Evolutionary conservation across 176 grass and related monocot genomes (phyloP), one percentile per base, ranked within the genome.

Genomic region (Bromus sterilis): DNA sequence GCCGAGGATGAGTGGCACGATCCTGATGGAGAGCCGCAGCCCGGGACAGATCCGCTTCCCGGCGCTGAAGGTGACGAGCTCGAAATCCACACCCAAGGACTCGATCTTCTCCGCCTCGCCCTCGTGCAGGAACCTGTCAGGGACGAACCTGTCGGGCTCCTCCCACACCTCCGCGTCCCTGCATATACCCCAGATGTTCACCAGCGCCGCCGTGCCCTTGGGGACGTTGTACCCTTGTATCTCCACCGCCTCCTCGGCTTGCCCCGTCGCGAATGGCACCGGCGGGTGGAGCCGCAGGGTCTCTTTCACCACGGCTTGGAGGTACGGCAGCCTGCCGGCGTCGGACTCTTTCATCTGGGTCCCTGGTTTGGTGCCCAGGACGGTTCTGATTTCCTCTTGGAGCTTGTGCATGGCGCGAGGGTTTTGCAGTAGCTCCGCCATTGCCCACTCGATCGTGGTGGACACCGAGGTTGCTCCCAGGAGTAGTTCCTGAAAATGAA

Each of bases 151-250:
- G 4, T 73, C 64, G 2, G 88, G 55, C 18, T 83, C 34, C 9
- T 35, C 14, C 88, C 83, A 90, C 1, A 70, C 42, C 9, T 13
- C 9, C 18, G 29, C 41, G 0, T 86, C 65, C 42, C 83, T 51
- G 30, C 88, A 56, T 4, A 86, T 82, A 3, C 71, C 88, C 88
- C 83, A 90, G 16, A 86, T 24, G 21, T 90, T 90, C 65, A 90
- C 53, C 12, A 83, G 24, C 2, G 82, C 32, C 8, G 53, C 28
- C 21, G 88, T 12, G 4, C 33, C 83, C 55, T 58, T 4, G 0
- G 83, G 88, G 1, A 90, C 73, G 3, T 15, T 66, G 78, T 66
- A 90, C 9, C 83, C 79, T 0, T 33, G 43, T 13, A 90, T 9
- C 25, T 90, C 74, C 6, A 90, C 79, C 0, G 31, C 32, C 4